phyloP scores from a whole-genome alignment of 768 basidiomycete genomes.

The Pluteus cervinus region DNA sequence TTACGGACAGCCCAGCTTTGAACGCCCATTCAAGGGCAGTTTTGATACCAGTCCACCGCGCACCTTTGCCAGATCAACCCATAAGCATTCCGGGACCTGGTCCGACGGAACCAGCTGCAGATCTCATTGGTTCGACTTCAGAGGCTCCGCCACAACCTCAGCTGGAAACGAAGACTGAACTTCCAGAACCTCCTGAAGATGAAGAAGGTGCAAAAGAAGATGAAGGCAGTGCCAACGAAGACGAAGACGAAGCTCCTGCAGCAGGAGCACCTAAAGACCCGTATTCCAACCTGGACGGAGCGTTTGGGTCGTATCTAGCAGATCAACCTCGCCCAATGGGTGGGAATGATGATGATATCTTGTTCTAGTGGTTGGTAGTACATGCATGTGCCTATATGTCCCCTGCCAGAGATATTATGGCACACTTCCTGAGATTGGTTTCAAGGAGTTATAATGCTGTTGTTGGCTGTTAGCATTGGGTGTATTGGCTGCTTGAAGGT shows the following conservation, averaged over 20 bases:
- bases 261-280: conserved; percentile 52
- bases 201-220: conserved; percentile 24
- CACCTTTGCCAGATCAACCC: conserved; percentile 36
- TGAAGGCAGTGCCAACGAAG: conserved; percentile 20
- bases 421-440: conserved; percentile 12
- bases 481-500: not conserved
- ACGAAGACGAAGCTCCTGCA: conserved; percentile 38
- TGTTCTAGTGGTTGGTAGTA: conserved; percentile 59
- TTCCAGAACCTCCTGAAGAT: conserved; percentile 24
- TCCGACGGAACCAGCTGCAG: conserved; percentile 40
- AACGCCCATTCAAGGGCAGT: conserved; percentile 75
- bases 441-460: conserved; percentile 87
- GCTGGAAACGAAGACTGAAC: conserved; percentile 23
- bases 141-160: conserved; percentile 19
- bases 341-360: conserved; percentile 53
- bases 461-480: conserved; percentile 5
- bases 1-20: conserved; percentile 84
- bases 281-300: conserved; percentile 76
- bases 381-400: no score
- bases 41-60: conserved; percentile 54
- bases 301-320: conserved; percentile 66
- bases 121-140: conserved; percentile 16
- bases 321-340: conserved; percentile 68
- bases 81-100: conserved; percentile 61
- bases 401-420: conserved; percentile 1